These are phyloP conservation scores for Ascochyta viciae-villosae DNA, from an alignment of 2,329 filamentous ascomycete genomes.

Conservation along the genomic window DNA sequence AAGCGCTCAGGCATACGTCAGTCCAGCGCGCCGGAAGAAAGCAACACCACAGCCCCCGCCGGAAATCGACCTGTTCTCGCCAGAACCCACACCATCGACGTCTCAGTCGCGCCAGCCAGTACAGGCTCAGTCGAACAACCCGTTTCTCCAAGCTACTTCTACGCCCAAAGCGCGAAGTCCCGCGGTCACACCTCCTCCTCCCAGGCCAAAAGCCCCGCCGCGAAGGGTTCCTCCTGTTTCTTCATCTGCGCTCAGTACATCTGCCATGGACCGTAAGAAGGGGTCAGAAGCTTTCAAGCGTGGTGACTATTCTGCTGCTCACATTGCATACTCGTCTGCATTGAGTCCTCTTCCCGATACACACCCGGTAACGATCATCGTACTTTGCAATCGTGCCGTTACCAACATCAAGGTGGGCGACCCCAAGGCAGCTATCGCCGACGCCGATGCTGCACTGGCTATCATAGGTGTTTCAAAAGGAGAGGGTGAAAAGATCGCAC, in stretches of 20 bases:
- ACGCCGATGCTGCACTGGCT: constrained; percentile 80
- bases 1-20: constrained; percentile 82
- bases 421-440: constrained; percentile 82
- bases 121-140: constrained; percentile 48
- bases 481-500: constrained; percentile 77
- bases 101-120: constrained; percentile 40
- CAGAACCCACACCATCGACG: constrained; percentile 36
- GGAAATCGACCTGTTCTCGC: constrained; percentile 66
- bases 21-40: constrained; percentile 81
- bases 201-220: constrained; percentile 58
- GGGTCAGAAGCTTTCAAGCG: constrained; percentile 92
- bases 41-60: constrained; percentile 56
- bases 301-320: constrained; percentile 88
- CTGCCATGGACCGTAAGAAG: constrained; percentile 77
- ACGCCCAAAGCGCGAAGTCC: constrained; percentile 43
- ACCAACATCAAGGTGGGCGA: constrained; percentile 92
- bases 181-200: constrained; percentile 50
- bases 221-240: constrained; percentile 73
- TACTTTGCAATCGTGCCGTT: constrained; percentile 88
- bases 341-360: constrained; percentile 74
- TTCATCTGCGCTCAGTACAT: constrained; percentile 72
- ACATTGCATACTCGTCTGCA: constrained; percentile 80
- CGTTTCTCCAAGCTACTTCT: constrained; percentile 44
- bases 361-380: constrained; percentile 86
- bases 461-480: constrained; percentile 83